Conservation (phyloP, 2,329 filamentous ascomycete species). For the Penicillium expansum region DNA sequence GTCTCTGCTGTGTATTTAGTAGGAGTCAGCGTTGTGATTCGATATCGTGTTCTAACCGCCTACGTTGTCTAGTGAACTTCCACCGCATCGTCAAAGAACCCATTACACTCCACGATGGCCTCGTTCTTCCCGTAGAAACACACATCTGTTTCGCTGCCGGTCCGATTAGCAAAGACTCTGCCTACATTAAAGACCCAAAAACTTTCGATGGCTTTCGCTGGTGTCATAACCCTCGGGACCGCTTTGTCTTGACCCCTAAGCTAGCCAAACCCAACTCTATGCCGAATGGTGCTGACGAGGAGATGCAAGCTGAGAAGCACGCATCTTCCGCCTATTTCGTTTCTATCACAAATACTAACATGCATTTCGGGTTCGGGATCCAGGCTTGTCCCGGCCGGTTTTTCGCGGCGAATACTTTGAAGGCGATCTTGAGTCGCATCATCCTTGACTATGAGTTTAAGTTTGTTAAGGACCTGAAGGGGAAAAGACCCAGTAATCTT, state of each 20-base stretch:
- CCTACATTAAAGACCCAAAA: constrained; percentile 19
- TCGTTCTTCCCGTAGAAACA: constrained; percentile 23
- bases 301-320: background rate
- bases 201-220: constrained; percentile 32
- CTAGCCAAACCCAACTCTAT: background rate
- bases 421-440: constrained; percentile 29
- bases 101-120: constrained; percentile 25
- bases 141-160: constrained; percentile 32
- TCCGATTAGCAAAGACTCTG: constrained; percentile 28
- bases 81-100: constrained; percentile 29
- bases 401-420: constrained; percentile 24
- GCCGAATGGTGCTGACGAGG: background rate
- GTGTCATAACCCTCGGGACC: constrained; percentile 19
- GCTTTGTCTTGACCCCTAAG: constrained; percentile 6
- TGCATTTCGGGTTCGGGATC: constrained; percentile 30
- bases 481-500: constrained; percentile 23
- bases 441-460: constrained; percentile 32
- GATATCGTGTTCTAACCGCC: background rate
- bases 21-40: background rate
- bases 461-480: constrained; percentile 17
- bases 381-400: constrained; percentile 29
- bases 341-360: constrained; percentile 17
- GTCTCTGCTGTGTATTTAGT: background rate
- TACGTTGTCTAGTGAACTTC: constrained; percentile 23
- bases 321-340: constrained; percentile 17